Conservation (phyloP, 1,139 yeast genomes). For the Diutina mesorugosa region DNA sequence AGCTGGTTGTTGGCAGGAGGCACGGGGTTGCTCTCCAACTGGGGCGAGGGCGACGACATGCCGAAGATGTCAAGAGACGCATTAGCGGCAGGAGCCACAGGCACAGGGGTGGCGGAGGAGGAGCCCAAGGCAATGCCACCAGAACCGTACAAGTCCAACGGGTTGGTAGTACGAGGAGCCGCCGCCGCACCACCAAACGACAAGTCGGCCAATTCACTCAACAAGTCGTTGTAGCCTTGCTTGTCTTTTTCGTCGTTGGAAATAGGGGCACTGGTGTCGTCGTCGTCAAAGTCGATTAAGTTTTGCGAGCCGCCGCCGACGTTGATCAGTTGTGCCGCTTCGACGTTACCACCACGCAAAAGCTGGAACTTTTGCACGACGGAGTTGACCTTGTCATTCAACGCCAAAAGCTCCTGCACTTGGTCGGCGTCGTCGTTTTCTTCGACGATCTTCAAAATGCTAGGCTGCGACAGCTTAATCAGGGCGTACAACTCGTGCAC, state of each 20-base stretch:
- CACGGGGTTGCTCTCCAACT: constrained; percentile 28
- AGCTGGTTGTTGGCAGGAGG: constrained; percentile 10
- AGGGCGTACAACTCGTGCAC: constrained; percentile 66
- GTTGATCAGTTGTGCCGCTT: constrained; percentile 46
- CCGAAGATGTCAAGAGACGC: constrained; percentile 25
- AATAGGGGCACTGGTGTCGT: constrained; percentile 28
- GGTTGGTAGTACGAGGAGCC: constrained; percentile 7
- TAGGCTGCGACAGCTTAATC: constrained; percentile 77
- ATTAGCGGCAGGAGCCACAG: neutral
- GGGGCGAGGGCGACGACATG: constrained; percentile 34
- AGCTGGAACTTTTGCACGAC: constrained; percentile 56
- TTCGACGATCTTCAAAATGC: constrained; percentile 67
- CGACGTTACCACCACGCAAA: constrained; percentile 51
- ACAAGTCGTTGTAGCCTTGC: constrained; percentile 47
- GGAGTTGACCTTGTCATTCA: constrained; percentile 69
- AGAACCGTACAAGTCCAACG: constrained; percentile 30
- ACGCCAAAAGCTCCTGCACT: constrained; percentile 39
- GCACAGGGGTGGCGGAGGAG: constrained; percentile 6
- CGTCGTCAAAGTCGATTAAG: constrained; percentile 66
- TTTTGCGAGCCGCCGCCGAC: constrained; percentile 22
- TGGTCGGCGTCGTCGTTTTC: constrained; percentile 33
- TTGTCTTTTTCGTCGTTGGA: constrained; percentile 26
- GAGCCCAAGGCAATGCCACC: constrained; percentile 28
- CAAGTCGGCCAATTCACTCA: constrained; percentile 58
- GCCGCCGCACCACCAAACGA: constrained; percentile 30